Base-by-base conservation (phyloP, 2,329 filamentous ascomycete genomes). In the Penicillium hesseltinei region DNA sequence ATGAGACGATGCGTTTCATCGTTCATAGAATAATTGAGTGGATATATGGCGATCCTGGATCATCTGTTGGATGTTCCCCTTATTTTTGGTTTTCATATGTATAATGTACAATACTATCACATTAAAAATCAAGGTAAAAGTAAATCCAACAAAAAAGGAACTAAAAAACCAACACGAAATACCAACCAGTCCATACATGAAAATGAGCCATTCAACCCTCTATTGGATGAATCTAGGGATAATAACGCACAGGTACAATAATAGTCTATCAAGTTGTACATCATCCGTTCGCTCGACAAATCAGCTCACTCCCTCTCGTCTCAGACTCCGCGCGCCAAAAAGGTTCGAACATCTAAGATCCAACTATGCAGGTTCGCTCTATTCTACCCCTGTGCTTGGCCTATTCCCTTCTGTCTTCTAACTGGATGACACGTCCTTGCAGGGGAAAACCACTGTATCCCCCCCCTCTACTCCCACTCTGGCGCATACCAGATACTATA, bases 401-500 rank as follows among this genome's bases (percentile, higher is more conserved):
- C 39, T 43, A 53, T 35, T 35, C n/a, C 17, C 25, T 48, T 38
- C 44, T 42, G 17, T 21, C 51, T 54, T 57, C 51, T 64, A 25
- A 64, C 60, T 66, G 62, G 57, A 54, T 36, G 44, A 33, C 31
- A 27, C 29, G 52, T 56, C 63, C 65, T 67, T 67, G 63, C 65
- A 65, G 60, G 43, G 29, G 17, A 44, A 44, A 3, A 23, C 23
- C 13, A 38, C 54, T 50, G 47, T 23, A 29, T 51, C 9, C 10
- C 60, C 55, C 19, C 59, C 52, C 60, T 58, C 57, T 51, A 40
- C 23, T 38, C 45, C 57, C 53, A 27, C 45, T 60, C 47, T 61
- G 61, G 60, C 61, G 59, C 65, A 67, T 67, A 62, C 65, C 63
- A 55, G 56, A 61, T 56, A 52, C 58, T 70, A 68, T 68, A 70